A percentile compares a stretch with the other conserved stretches of the same genome.
Evolutionary conservation across 2,329 filamentous ascomycete species (phyloP).

Genomic region (Cytospora piceae): DNA sequence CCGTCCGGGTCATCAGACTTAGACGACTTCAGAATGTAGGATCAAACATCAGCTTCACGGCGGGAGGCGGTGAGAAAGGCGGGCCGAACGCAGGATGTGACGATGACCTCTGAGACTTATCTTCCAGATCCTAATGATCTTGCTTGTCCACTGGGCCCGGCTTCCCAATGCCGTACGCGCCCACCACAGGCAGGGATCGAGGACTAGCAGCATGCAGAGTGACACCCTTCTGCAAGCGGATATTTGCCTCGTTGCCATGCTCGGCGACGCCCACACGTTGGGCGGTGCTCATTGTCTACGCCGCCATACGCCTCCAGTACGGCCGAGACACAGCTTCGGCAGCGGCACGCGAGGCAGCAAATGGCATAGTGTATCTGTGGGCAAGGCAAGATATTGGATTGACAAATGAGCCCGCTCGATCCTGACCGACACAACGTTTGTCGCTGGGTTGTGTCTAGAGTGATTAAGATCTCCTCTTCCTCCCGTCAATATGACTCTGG

Average conservation of each 20-base stretch:
- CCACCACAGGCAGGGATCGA: constrained; percentile 7
- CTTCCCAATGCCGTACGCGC: constrained; percentile 7
- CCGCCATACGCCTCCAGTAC: constrained; percentile 19
- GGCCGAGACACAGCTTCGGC: constrained; percentile 27
- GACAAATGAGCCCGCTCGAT: constrained; percentile 4
- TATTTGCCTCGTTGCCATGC: constrained; percentile 15
- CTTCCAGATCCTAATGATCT: not conserved
- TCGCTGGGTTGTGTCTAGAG: constrained; percentile 11
- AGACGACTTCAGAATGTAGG: not conserved
- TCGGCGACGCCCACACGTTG: constrained; percentile 17
- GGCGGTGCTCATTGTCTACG: not conserved
- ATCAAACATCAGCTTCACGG: not conserved
- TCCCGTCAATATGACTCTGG: constrained; percentile 29
- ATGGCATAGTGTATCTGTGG: constrained; percentile 11
- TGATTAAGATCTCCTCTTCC: constrained; percentile 8
- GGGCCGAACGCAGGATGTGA: constrained; percentile 13
- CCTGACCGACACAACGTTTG: constrained; percentile 13
- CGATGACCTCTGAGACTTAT: constrained; percentile 7
- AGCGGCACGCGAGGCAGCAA: constrained; percentile 11
- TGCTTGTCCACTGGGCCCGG: constrained; percentile 6
- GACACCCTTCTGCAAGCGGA: constrained; percentile 3
- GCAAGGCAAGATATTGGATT: not conserved
- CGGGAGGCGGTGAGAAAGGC: constrained; percentile 12
- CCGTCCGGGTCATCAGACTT: not conserved
- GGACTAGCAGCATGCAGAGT: constrained; percentile 3